Percentiles rank a stretch among this genome's conserved stretches.
phyloP scores from a whole-genome alignment of 2,329 filamentous ascomycete species.

The Grosmannia clavigera region DNA sequence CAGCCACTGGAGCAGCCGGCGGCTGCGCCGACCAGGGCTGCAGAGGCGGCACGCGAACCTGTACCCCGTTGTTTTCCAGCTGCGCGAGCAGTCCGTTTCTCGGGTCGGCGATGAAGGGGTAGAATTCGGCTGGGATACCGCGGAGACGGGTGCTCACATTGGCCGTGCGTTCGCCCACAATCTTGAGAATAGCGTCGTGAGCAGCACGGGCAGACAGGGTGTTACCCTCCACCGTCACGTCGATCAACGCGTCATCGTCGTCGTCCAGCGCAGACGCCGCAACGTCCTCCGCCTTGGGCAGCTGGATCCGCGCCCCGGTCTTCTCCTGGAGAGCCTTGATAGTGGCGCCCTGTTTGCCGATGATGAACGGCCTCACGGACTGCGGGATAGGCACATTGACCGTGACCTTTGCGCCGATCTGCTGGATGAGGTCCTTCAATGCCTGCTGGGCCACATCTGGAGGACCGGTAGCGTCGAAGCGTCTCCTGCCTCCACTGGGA shows the following conservation, averaged over 20 bases:
- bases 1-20: slow-evolving; percentile 46
- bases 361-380: slow-evolving; percentile 77
- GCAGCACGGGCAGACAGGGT: slow-evolving; percentile 77
- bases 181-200: slow-evolving; percentile 70
- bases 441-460: slow-evolving; percentile 76
- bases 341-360: slow-evolving; percentile 79
- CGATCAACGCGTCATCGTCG: slow-evolving; percentile 70
- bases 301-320: slow-evolving; percentile 80
- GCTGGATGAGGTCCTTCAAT: slow-evolving; percentile 75
- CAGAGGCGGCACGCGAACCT: slow-evolving; percentile 73
- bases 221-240: slow-evolving; percentile 85
- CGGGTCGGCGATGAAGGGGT: slow-evolving; percentile 82
- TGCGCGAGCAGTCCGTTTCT: slow-evolving; percentile 55
- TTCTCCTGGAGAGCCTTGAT: slow-evolving; percentile 85
- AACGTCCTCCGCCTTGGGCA: slow-evolving; percentile 66
- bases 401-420: slow-evolving; percentile 75
- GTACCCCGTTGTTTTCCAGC: slow-evolving; percentile 64
- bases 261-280: slow-evolving; percentile 47
- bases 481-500: slow-evolving; percentile 58
- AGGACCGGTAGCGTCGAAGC: slow-evolving; percentile 77
- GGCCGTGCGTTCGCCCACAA: slow-evolving; percentile 74
- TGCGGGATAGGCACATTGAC: slow-evolving; percentile 70
- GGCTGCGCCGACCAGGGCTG: slow-evolving; percentile 62
- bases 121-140: slow-evolving; percentile 81
- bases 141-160: slow-evolving; percentile 72